Conservation (phyloP, 495 filamentous ascomycete species). For the Lophiostoma macrostomum region DNA sequence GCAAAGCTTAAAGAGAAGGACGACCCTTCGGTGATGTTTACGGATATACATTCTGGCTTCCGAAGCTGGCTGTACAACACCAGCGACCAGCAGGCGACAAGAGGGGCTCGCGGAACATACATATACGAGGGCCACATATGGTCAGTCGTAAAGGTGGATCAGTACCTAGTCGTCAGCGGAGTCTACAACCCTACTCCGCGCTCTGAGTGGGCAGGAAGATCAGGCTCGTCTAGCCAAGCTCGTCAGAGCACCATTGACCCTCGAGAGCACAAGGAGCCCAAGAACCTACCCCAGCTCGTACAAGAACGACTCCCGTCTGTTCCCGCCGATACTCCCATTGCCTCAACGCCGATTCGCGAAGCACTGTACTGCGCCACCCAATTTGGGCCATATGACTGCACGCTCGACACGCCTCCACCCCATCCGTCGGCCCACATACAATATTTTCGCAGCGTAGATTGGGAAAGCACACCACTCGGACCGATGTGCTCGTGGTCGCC, state of each 20-base stretch:
- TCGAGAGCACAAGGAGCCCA: constrained; percentile 2
- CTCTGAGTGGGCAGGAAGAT: not conserved
- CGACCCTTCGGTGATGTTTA: not conserved
- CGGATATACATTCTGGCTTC: not conserved
- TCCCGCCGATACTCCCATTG: not conserved
- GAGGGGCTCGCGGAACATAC: not conserved
- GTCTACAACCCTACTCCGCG: not conserved
- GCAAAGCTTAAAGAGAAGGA: not conserved
- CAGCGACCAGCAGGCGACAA: not conserved
- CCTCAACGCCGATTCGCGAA: not conserved
- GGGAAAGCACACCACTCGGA: constrained; percentile 21
- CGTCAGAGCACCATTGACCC: not conserved
- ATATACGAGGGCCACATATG: constrained; percentile 5
- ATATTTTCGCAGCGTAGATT: constrained; percentile 24
- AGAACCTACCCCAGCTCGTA: not conserved
- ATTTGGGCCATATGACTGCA: constrained; percentile 3
- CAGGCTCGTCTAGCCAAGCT: not conserved
- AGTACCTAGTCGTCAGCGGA: constrained; percentile 1
- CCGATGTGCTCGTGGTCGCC: constrained; percentile 20
- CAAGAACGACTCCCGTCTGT: not conserved
- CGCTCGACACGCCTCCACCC: not conserved
- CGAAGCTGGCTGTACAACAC: constrained; percentile 1
- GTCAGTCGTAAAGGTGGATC: not conserved
- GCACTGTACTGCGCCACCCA: not conserved
- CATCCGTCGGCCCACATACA: constrained; percentile 7